Evolutionary conservation across 176 grass and related monocot species (phyloP).

Genomic region (Zoysia pacifica): DNA sequence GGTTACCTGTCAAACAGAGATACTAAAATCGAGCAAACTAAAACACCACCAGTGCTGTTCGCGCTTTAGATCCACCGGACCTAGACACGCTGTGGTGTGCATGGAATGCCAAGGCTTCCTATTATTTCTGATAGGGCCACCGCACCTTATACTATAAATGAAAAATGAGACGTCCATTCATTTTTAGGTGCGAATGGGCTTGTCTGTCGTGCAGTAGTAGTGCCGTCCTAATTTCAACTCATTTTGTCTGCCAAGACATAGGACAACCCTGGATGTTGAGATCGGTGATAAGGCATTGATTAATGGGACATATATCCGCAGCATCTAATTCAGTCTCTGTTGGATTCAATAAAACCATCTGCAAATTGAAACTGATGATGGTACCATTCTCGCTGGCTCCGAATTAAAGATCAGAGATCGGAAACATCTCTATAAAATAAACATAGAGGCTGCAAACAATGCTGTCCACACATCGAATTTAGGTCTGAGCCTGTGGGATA

Average conservation of each 20-base stretch:
- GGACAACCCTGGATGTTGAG: conserved; percentile 14
- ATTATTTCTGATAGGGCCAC: background rate
- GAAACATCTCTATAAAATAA: background rate
- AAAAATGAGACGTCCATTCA: background rate
- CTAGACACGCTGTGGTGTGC: too few species aligned
- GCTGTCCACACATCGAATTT: background rate
- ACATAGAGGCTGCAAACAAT: background rate
- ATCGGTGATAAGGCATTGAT: background rate
- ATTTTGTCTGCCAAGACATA: background rate
- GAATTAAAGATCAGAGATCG: background rate
- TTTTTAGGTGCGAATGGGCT: background rate
- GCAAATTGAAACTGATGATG: background rate
- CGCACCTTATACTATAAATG: background rate
- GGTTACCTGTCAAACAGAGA: too few species aligned
- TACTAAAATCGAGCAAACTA: too few species aligned
- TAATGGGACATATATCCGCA: conserved; percentile 2
- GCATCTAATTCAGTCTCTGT: background rate
- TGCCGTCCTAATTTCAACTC: background rate
- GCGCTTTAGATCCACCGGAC: too few species aligned
- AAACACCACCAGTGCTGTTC: too few species aligned
- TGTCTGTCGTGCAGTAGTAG: background rate
- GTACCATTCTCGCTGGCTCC: background rate
- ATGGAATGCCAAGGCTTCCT: too few species aligned
- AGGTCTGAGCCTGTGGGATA: too few species aligned
- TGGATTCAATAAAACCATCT: background rate